phyloP scores from a whole-genome alignment of 257 asterid species.

The Solanum megistacrolobum region DNA sequence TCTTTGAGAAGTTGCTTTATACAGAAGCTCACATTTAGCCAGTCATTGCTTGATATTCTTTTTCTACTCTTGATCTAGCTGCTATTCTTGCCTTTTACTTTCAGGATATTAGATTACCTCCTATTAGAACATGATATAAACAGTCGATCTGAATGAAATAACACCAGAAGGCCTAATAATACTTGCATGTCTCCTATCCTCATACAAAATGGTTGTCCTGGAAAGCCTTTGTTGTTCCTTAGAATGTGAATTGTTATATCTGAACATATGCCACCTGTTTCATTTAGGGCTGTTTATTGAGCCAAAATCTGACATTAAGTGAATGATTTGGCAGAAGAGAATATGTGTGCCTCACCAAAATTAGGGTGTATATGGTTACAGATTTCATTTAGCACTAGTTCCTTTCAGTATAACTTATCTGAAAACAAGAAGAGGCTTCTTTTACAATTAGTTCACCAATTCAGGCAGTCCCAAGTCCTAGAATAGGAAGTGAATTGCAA shows the following conservation, averaged over 20 bases:
- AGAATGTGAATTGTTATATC: background rate
- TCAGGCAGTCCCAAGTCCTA: background rate
- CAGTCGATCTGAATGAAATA: background rate
- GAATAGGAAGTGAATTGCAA: background rate
- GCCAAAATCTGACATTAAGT: background rate
- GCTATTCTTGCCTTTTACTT: background rate
- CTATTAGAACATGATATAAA: background rate
- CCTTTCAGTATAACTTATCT: background rate
- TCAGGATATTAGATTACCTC: background rate
- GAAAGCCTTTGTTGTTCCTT: background rate
- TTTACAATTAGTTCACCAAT: background rate
- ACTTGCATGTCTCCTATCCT: background rate
- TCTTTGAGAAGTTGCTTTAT: background rate
- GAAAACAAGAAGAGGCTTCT: background rate
- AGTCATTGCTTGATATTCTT: background rate
- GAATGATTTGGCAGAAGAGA: background rate
- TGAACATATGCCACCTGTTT: background rate
- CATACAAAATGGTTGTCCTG: background rate
- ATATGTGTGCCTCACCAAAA: background rate
- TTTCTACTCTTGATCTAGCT: background rate
- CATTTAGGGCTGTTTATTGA: background rate
- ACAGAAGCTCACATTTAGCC: background rate
- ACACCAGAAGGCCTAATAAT: background rate
- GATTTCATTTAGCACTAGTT: background rate
- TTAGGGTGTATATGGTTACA: background rate